These are phyloP conservation scores for Kurtzmaniella fragi DNA, from an alignment of 805 yeast species.

Conservation along the genomic window DNA sequence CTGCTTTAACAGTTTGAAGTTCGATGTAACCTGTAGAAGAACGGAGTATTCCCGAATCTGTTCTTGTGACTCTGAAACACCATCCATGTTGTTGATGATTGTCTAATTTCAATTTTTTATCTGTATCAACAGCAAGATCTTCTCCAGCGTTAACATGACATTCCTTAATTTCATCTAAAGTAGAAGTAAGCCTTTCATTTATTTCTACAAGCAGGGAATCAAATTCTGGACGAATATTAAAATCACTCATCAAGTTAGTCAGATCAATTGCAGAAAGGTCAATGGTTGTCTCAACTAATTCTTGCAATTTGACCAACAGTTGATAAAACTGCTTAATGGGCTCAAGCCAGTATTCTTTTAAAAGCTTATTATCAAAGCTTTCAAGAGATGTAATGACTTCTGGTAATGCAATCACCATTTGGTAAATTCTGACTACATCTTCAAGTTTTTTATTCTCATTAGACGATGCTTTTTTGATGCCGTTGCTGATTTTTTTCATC, in stretches of 20 bases:
- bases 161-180: conserved; percentile 50
- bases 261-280: conserved; percentile 74
- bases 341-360: conserved; percentile 50
- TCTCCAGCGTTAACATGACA: conserved; percentile 65
- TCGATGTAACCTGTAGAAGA: conserved; percentile 58
- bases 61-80: conserved; percentile 90
- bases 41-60: conserved; percentile 78
- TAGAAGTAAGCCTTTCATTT: conserved; percentile 49
- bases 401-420: conserved; percentile 68
- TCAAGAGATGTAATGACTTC: conserved; percentile 54
- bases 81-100: conserved; percentile 86
- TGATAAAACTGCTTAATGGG: conserved; percentile 48
- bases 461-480: conserved; percentile 23
- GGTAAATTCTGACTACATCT: conserved; percentile 86
- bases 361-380: conserved; percentile 22
- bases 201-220: conserved; percentile 69
- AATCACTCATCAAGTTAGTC: conserved; percentile 53
- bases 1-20: conserved; percentile 89
- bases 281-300: conserved; percentile 86
- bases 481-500: conserved; percentile 53
- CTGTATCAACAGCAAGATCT: conserved; percentile 75
- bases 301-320: conserved; percentile 65
- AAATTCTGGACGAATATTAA: conserved; percentile 83
- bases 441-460: conserved; percentile 61
- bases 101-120: conserved; percentile 85